Evolutionary conservation across 768 basidiomycete genomes (phyloP).

Genomic region (Boletus rex-veris): DNA sequence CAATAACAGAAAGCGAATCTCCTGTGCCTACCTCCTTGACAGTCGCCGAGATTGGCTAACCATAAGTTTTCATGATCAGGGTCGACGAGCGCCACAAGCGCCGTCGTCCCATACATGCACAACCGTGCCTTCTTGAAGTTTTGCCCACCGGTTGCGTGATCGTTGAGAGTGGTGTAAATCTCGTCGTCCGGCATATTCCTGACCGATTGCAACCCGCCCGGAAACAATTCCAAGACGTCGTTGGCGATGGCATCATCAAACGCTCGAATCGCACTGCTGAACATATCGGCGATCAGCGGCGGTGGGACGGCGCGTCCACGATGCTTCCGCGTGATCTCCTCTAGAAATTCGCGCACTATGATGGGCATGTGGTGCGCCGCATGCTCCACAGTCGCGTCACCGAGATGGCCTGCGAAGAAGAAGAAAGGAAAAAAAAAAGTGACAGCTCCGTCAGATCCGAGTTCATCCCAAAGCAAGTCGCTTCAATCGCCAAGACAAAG

Average conservation of each 20-base stretch:
- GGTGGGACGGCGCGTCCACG: conserved; percentile 41
- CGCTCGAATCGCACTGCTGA: conserved; percentile 54
- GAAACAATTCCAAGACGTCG: conserved; percentile 60
- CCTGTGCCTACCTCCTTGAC: conserved; percentile 60
- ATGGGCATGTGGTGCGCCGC: conserved; percentile 66
- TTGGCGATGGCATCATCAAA: conserved; percentile 68
- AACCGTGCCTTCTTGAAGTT: conserved; percentile 65
- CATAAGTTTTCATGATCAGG: conserved; percentile 66
- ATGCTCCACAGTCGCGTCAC: conserved; percentile 66
- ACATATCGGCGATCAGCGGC: conserved; percentile 50
- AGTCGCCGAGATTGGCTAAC: conserved; percentile 80
- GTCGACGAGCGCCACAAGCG: conserved; percentile 69
- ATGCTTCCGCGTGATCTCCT: conserved; percentile 38
- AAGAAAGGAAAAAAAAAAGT: neutral
- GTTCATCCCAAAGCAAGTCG: neutral
- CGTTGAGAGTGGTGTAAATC: conserved; percentile 61
- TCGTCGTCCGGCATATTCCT: conserved; percentile 51
- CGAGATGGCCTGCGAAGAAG: conserved; percentile 52
- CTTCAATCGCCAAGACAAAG: neutral
- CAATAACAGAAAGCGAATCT: neutral
- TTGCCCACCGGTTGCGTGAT: conserved; percentile 51
- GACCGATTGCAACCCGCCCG: conserved; percentile 50
- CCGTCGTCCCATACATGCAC: conserved; percentile 80
- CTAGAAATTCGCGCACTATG: conserved; percentile 58
- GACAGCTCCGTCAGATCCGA: neutral